Conservation (phyloP, 371 early-diverging fungal genomes). For the Mortierella sp. region DNA sequence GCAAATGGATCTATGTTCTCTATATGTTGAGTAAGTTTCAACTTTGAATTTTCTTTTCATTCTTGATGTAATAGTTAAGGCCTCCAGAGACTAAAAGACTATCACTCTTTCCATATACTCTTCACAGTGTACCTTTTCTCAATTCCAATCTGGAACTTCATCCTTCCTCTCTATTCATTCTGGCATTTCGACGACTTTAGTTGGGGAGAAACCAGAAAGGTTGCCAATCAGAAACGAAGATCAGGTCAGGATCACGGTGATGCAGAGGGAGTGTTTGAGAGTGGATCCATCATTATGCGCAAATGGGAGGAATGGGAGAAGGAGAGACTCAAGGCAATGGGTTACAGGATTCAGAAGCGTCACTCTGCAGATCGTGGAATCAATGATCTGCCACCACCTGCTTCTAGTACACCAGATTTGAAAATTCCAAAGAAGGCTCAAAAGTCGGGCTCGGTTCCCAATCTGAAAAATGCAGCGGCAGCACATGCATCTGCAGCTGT, state of each 20-base stretch:
- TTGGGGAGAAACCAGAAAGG: conserved; percentile 92
- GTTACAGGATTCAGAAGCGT: conserved; percentile 44
- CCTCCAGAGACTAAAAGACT: neutral
- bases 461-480: conserved; percentile 7
- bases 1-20: conserved; percentile 81
- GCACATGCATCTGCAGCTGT: conserved; percentile 6
- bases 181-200: conserved; percentile 98
- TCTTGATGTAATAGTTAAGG: neutral
- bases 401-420: conserved; percentile 43
- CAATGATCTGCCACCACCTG: conserved; percentile 52
- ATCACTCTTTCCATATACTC: neutral
- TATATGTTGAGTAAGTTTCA: conserved; percentile 78
- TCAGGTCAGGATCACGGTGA: conserved; percentile 67
- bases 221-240: conserved; percentile 73
- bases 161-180: conserved; percentile 93
- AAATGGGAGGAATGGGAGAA: conserved; percentile 82
- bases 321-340: conserved; percentile 63
- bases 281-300: conserved; percentile 68
- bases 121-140: conserved; percentile 71
- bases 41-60: neutral
- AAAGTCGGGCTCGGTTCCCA: conserved; percentile 7
- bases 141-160: conserved; percentile 96
- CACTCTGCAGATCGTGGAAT: conserved; percentile 52
- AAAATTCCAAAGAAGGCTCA: neutral
- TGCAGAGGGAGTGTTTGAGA: conserved; percentile 69